Evolutionary conservation across 768 basidiomycete species (phyloP).

Genomic region (Boletus tylopilopsis): DNA sequence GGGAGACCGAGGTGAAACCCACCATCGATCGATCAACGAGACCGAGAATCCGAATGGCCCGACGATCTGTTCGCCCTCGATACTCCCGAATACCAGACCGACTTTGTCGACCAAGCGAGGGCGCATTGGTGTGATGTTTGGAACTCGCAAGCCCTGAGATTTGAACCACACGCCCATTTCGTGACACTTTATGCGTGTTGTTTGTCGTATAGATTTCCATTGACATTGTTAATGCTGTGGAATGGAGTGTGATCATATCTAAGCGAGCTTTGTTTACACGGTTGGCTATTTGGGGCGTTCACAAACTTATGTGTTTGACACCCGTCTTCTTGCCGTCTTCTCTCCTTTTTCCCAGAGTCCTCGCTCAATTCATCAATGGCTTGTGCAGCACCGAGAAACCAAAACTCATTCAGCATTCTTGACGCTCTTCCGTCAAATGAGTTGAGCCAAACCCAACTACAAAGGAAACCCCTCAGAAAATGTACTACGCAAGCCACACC

Average conservation of each 20-base stretch:
- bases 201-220: too few relatives aligned
- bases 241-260: too few relatives aligned
- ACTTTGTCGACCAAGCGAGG: conserved; percentile 31
- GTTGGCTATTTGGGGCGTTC: too few relatives aligned
- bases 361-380: conserved; percentile 1
- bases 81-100: conserved; percentile 48
- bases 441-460: not conserved
- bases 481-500: not conserved
- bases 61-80: conserved; percentile 22
- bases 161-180: too few relatives aligned
- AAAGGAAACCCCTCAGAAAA: not conserved
- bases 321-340: too few relatives aligned
- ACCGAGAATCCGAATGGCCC: not conserved
- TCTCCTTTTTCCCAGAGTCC: not conserved
- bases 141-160: conserved; percentile 8
- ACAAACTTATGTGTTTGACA: too few relatives aligned
- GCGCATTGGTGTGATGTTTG: conserved; percentile 13
- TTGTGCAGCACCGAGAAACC: not conserved
- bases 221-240: too few relatives aligned
- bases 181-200: too few relatives aligned
- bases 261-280: too few relatives aligned
- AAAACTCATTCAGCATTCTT: conserved; percentile 8
- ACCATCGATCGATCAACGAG: conserved; percentile 1
- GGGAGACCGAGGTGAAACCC: conserved; percentile 8
- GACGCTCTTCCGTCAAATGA: not conserved